Evolutionary conservation across 2,329 filamentous ascomycete genomes (phyloP).

Genomic region (Hypoxylon sp.): DNA sequence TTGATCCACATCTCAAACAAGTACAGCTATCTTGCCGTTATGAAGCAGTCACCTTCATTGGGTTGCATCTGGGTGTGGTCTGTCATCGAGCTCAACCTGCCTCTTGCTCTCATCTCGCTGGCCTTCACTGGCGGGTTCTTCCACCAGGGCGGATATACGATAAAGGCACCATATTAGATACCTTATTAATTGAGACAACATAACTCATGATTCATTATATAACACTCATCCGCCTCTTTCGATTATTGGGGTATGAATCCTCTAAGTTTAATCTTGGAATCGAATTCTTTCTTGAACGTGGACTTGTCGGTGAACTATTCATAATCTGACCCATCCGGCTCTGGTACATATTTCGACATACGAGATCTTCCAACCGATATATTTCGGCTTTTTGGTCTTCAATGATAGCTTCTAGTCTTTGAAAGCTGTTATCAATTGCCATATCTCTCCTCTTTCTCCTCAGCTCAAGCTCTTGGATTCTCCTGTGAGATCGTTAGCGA

Average conservation of each 20-base stretch:
- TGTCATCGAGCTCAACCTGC: conserved; percentile 82
- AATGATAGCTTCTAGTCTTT: conserved; percentile 40
- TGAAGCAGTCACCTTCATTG: conserved; percentile 90
- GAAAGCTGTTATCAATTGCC: conserved; percentile 43
- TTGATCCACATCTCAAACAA: conserved; percentile 83
- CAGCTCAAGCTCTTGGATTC: conserved; percentile 49
- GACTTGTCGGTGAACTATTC: conserved; percentile 19
- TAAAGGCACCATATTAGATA: conserved; percentile 46
- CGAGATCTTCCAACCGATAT: conserved; percentile 41
- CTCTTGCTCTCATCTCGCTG: conserved; percentile 68
- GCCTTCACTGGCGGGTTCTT: conserved; percentile 55
- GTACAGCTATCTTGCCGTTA: conserved; percentile 82
- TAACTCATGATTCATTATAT: too few species aligned
- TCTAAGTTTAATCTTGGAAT: conserved; percentile 17
- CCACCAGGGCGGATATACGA: conserved; percentile 59
- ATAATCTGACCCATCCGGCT: conserved; percentile 20
- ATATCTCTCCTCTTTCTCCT: conserved; percentile 45
- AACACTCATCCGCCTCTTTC: conserved; percentile 14
- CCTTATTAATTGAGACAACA: too few species aligned
- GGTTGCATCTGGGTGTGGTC: conserved; percentile 94
- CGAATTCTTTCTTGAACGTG: conserved; percentile 16
- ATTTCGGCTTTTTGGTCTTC: conserved; percentile 43
- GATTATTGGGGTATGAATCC: conserved; percentile 6
- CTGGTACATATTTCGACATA: conserved; percentile 41
- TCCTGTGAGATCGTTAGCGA: conserved; percentile 31